Conservation (phyloP, 192 early-diverging fungal species). For the Coemansia sp. region DNA sequence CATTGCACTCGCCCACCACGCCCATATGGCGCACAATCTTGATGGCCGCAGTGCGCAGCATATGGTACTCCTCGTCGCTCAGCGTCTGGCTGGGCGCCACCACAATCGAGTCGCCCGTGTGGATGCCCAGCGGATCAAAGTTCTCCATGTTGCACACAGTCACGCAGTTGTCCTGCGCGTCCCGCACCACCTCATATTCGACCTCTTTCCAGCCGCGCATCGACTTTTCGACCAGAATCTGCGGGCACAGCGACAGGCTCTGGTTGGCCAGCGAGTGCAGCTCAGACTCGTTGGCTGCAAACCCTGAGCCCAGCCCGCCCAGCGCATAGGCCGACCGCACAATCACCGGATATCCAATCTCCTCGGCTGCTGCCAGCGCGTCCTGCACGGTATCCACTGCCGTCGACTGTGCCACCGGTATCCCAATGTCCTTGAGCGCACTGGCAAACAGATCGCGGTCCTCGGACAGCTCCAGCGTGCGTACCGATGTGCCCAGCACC, state of each 20-base stretch:
- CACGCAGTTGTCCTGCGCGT: slow-evolving; percentile 93
- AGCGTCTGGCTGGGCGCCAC: slow-evolving; percentile 97
- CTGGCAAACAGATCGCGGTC: slow-evolving; percentile 94
- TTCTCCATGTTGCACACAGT: slow-evolving; percentile 99
- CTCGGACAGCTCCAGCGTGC: slow-evolving; percentile 93
- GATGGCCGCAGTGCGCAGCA: slow-evolving; percentile 93
- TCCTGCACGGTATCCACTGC: slow-evolving; percentile 86
- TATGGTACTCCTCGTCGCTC: slow-evolving; percentile 97
- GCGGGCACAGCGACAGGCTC: slow-evolving; percentile 88
- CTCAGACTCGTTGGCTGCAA: slow-evolving; percentile 87
- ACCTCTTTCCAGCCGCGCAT: slow-evolving; percentile 96
- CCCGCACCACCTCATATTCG: slow-evolving; percentile 96
- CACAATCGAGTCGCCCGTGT: slow-evolving; percentile 98
- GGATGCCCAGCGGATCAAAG: slow-evolving; percentile 98
- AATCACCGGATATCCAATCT: slow-evolving; percentile 95
- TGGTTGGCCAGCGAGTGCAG: slow-evolving; percentile 73
- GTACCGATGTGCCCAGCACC: slow-evolving; percentile 97
- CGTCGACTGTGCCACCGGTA: slow-evolving; percentile 85
- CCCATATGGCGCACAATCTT: slow-evolving; percentile 96
- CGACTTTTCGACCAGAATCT: slow-evolving; percentile 87
- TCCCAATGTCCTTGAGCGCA: slow-evolving; percentile 83
- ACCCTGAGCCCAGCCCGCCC: slow-evolving; percentile 96
- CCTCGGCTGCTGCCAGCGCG: slow-evolving; percentile 77
- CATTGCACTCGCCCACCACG: slow-evolving; percentile 98
- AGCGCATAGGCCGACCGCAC: slow-evolving; percentile 94